phyloP scores from a whole-genome alignment of 2,329 filamentous ascomycete species.

The Hymenoscyphus occultus region DNA sequence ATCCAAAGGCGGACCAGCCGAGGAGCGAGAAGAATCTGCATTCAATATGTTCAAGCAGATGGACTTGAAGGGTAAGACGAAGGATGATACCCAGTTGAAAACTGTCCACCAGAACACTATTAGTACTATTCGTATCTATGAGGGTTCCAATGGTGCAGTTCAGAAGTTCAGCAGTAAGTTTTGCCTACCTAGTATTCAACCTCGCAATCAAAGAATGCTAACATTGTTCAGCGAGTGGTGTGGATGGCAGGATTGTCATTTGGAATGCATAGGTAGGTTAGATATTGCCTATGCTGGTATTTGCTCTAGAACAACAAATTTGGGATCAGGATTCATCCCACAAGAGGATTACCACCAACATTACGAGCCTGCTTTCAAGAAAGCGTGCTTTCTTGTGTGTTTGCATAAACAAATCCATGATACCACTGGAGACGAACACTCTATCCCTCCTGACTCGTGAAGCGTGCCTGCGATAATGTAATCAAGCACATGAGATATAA shows the following conservation, averaged over 20 bases:
- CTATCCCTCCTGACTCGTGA: no score
- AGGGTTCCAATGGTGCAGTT: conserved; percentile 61
- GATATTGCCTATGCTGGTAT: neutral
- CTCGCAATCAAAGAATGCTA: conserved; percentile 32
- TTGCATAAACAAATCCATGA: no score
- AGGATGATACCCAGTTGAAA: conserved; percentile 90
- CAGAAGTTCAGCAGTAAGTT: conserved; percentile 82
- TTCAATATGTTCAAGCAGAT: conserved; percentile 98
- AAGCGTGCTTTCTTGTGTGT: no score
- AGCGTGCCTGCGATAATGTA: no score
- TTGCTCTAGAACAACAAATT: neutral
- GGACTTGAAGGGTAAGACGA: conserved; percentile 91
- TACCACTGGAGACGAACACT: no score
- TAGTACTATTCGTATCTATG: conserved; percentile 75
- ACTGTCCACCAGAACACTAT: conserved; percentile 98
- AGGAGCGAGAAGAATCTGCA: conserved; percentile 81
- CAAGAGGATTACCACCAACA: no score
- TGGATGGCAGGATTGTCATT: conserved; percentile 78
- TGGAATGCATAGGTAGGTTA: conserved; percentile 58
- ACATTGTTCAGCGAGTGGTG: conserved; percentile 63
- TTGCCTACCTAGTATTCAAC: neutral
- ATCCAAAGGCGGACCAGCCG: conserved; percentile 53
- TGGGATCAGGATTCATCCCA: neutral
- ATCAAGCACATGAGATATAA: no score
- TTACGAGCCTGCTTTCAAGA: no score